Conservation (phyloP, 2,329 filamentous ascomycete genomes). For the Phialemoniopsis sp. region DNA sequence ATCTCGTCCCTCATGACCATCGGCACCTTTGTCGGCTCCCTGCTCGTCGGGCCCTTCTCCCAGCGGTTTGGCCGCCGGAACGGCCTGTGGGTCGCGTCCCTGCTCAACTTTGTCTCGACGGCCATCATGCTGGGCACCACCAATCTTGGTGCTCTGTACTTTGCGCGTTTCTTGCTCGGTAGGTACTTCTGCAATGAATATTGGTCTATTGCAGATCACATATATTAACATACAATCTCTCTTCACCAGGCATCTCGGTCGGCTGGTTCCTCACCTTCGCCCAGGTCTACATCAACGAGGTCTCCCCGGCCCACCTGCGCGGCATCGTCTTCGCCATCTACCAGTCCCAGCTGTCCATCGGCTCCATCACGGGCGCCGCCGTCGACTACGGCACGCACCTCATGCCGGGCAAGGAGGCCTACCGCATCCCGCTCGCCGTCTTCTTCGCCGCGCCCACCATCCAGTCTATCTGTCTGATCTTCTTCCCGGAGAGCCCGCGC, state of each 20-base stretch:
- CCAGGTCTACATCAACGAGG: constrained; percentile 30
- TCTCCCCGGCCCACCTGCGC: constrained; percentile 26
- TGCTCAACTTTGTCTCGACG: constrained; percentile 20
- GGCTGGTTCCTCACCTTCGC: constrained; percentile 30
- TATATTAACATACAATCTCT: too few species aligned
- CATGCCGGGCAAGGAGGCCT: constrained; percentile 29
- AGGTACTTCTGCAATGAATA: background rate
- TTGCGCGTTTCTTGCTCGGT: constrained; percentile 23
- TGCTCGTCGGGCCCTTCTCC: constrained; percentile 22
- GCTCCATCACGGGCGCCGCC: constrained; percentile 25
- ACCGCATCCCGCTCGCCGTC: constrained; percentile 19
- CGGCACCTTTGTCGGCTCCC: constrained; percentile 23
- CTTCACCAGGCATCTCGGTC: constrained; percentile 27
- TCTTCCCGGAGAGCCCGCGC: constrained; percentile 30
- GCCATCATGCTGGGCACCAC: constrained; percentile 23
- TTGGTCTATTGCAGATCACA: too few species aligned
- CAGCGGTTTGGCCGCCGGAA: constrained; percentile 17
- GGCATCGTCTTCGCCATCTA: constrained; percentile 27
- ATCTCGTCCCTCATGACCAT: constrained; percentile 28
- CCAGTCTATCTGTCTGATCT: constrained; percentile 22
- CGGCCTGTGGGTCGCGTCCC: constrained; percentile 19
- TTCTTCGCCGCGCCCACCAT: constrained; percentile 24
- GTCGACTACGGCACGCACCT: constrained; percentile 22
- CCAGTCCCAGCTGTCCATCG: constrained; percentile 22
- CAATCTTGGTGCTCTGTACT: constrained; percentile 20